phyloP scores from a whole-genome alignment of 202 grass and related monocot species.

The Musa balbisiana region DNA sequence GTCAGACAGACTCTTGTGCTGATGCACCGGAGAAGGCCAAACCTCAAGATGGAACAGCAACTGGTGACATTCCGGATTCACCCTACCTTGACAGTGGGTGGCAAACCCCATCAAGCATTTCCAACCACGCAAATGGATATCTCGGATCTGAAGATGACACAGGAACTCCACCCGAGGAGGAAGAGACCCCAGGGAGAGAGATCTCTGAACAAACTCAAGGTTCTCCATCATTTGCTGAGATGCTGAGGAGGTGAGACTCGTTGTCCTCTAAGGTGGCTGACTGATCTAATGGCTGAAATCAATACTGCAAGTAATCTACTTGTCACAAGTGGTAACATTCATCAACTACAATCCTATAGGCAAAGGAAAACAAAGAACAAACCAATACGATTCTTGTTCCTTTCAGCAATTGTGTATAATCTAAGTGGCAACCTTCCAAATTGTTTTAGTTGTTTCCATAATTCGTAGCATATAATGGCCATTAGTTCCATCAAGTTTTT shows the following conservation, averaged over 20 bases:
- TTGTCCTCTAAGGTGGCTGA: too few species aligned
- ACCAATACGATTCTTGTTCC: too few species aligned
- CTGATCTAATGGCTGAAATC: too few species aligned
- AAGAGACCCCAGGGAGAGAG: conserved; percentile 41
- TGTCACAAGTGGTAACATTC: too few species aligned
- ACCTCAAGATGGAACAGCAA: neutral
- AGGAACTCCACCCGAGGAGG: conserved; percentile 23
- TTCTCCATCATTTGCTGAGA: conserved; percentile 37
- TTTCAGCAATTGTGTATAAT: too few species aligned
- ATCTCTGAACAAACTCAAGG: conserved; percentile 21
- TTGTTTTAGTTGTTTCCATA: too few species aligned
- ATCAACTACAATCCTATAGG: too few species aligned
- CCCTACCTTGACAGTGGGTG: neutral
- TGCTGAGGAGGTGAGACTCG: conserved; percentile 21
- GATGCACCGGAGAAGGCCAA: conserved; percentile 25
- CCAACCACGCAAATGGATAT: conserved; percentile 11
- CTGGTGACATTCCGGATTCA: neutral
- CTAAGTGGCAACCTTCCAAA: too few species aligned
- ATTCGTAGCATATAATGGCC: too few species aligned
- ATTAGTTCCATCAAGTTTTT: too few species aligned
- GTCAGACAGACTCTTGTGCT: neutral
- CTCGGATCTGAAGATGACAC: conserved; percentile 30
- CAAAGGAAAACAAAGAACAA: too few species aligned
- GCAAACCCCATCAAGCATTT: conserved; percentile 18
- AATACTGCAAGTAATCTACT: too few species aligned